These are phyloP conservation scores for Salix caprea DNA, from an alignment of 345 rosid genomes.

Conservation along the genomic window DNA sequence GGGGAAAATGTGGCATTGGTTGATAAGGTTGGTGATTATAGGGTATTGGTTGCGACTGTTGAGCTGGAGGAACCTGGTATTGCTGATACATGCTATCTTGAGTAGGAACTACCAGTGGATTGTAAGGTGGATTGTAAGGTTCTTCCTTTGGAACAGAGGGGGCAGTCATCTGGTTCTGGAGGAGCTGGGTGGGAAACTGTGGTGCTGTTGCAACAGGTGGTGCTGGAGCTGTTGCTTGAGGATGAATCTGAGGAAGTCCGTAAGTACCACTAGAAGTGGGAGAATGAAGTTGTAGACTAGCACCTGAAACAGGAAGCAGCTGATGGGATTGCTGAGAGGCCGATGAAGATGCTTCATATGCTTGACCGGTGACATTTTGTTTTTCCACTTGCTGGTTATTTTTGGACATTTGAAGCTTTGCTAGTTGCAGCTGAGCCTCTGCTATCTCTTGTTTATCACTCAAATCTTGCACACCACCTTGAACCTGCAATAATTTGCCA, in stretches of 20 bases:
- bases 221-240: slow-evolving; percentile 10
- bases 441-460: slow-evolving; percentile 62
- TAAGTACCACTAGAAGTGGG: slow-evolving; percentile 11
- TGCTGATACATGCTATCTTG: slow-evolving; percentile 21
- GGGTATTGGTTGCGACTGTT: slow-evolving; percentile 21
- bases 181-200: slow-evolving; percentile 23
- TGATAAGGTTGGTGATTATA: slow-evolving; percentile 19
- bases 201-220: slow-evolving; percentile 25
- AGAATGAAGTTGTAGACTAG: slow-evolving; percentile 19
- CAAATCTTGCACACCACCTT: slow-evolving; percentile 40
- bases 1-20: slow-evolving; percentile 8
- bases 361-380: slow-evolving; percentile 24
- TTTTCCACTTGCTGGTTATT: slow-evolving; percentile 18
- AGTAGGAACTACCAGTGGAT: slow-evolving; percentile 5
- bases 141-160: slow-evolving; percentile 23
- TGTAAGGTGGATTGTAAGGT: slow-evolving; percentile 15
- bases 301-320: slow-evolving; percentile 14
- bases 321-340: slow-evolving; percentile 33
- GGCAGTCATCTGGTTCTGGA: slow-evolving; percentile 5
- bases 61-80: slow-evolving; percentile 8
- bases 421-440: slow-evolving; percentile 33
- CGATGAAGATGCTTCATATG: slow-evolving; percentile 16
- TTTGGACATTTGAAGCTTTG: slow-evolving; percentile 35
- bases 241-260: slow-evolving; percentile 18
- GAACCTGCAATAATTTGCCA: slow-evolving; percentile 32